Percentiles rank a stretch among this genome's conserved stretches.
phyloP scores from a whole-genome alignment of 2,329 filamentous ascomycete species.

The Metarhizium guizhouense region DNA sequence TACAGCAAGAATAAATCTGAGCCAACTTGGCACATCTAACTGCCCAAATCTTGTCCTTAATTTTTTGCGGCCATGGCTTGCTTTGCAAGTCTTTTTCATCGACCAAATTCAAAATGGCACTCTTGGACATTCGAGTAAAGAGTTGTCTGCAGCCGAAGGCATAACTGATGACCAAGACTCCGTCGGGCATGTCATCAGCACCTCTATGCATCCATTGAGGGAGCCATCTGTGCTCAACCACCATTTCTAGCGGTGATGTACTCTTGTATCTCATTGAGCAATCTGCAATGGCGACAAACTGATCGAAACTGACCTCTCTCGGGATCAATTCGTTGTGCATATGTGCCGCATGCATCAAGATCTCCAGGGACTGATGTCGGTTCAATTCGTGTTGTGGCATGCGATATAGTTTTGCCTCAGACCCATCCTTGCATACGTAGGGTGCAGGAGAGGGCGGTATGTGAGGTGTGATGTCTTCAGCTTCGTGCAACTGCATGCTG shows the following conservation, averaged over 20 bases:
- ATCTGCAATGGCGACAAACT: constrained; percentile 43
- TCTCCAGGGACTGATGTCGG: constrained; percentile 30
- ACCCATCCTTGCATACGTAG: constrained; percentile 33
- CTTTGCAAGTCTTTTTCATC: constrained; percentile 32
- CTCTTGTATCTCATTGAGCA: constrained; percentile 41
- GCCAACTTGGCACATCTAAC: constrained; percentile 40
- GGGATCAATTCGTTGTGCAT: constrained; percentile 38
- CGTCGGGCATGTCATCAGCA: constrained; percentile 39
- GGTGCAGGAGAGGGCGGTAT: constrained; percentile 25
- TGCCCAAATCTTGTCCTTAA: constrained; percentile 40
- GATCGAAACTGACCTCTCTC: constrained; percentile 34
- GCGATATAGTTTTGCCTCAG: constrained; percentile 36
- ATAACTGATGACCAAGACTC: constrained; percentile 42
- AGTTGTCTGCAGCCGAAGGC: constrained; percentile 40
- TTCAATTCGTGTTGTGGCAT: constrained; percentile 45
- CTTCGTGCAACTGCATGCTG: constrained; percentile 24
- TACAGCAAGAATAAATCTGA: constrained; percentile 39
- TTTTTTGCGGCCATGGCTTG: constrained; percentile 36
- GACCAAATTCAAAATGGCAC: constrained; percentile 34
- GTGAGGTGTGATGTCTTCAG: constrained; percentile 25
- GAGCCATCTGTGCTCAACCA: constrained; percentile 43
- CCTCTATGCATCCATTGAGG: constrained; percentile 41
- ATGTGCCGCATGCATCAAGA: constrained; percentile 42
- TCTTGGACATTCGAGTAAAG: constrained; percentile 41
- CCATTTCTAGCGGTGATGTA: constrained; percentile 39